phyloP scores from a whole-genome alignment of 2,329 filamentous ascomycete species.

The Cryphonectria japonica region DNA sequence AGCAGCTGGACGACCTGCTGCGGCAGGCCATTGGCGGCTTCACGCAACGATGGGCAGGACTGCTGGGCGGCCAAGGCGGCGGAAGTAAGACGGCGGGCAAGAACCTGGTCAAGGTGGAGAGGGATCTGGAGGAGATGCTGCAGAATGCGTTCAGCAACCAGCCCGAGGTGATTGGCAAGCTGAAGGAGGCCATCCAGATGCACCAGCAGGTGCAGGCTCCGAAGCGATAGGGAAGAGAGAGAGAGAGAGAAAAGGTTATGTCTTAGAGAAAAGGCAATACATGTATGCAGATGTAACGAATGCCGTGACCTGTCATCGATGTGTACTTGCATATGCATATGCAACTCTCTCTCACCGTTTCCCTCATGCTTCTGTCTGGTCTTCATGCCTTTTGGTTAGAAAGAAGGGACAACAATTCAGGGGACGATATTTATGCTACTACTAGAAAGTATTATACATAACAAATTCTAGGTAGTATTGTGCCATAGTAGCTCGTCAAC shows the following conservation, averaged over 20 bases:
- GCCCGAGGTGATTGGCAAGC: slow-evolving; percentile 60
- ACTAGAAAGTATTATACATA: background rate
- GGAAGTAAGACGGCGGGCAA: slow-evolving; percentile 53
- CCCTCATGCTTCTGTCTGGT: too few species aligned
- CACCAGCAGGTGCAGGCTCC: slow-evolving; percentile 59
- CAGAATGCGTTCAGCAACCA: slow-evolving; percentile 62
- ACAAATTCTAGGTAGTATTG: background rate
- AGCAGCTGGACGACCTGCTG: slow-evolving; percentile 66
- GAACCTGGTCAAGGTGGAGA: slow-evolving; percentile 56
- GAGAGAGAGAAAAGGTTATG: too few species aligned
- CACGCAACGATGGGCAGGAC: slow-evolving; percentile 61
- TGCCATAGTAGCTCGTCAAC: too few species aligned
- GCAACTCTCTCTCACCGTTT: too few species aligned
- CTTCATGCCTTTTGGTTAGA: too few species aligned
- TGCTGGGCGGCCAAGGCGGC: slow-evolving; percentile 52
- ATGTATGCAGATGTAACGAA: too few species aligned
- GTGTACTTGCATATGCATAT: too few species aligned
- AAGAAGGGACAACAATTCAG: too few species aligned
- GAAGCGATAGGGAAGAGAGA: slow-evolving; percentile 18
- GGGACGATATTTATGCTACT: too few species aligned
- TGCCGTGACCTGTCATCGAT: too few species aligned
- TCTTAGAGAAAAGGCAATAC: too few species aligned
- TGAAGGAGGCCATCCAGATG: slow-evolving; percentile 64
- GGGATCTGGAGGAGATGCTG: slow-evolving; percentile 61
- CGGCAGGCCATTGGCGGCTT: slow-evolving; percentile 66